Base-by-base conservation (phyloP, 2,329 filamentous ascomycete genomes). In the Tolypocladium tundrense region DNA sequence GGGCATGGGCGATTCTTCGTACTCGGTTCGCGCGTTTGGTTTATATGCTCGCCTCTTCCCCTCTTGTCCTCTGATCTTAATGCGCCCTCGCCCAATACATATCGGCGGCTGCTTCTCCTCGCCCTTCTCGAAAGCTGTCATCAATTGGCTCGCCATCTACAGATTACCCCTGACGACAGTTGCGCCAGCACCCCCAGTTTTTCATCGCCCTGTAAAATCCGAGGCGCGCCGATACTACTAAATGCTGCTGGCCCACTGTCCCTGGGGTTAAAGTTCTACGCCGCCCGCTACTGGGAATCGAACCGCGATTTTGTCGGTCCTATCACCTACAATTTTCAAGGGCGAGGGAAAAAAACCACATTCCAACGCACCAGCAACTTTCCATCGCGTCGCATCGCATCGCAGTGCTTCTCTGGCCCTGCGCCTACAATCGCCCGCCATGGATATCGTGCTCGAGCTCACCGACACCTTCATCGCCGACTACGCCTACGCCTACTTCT, bases 361-460 rank as follows among this genome's bases (percentile, higher is more conserved):
- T 9, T 50, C 24, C 40, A 40, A 19, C 39, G 14, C 14, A 39
- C 37, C 37, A 40, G 39, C 41, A 42, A 16, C 43, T 9, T n/a
- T 19, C 3, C 27, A 21, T 51, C 48, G 21, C 53, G 31, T 45
- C 27, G 19, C 53, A 54, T 51, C 48, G 31, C 48, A 35, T 21
- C 48, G 48, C 31, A 16, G 31, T 21, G 48, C 48, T 35, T 19
- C 31, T 31, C 48, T 8, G 48, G 48, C 48, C 4, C n/a, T 11
- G 48, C 31, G 48, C 43, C 54, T 13, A 37, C 14, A 16, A 7
- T 14, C 10, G 21, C 21, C 62, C 76, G 78, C 70, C 73, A 97
- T 97, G 93, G 93, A 97, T 79, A 85, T 97, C 75, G 85, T 94
- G 52, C 87, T 97, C 64, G 92, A 97, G 75, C 67, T 92, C 60